A percentile compares a stretch with the other conserved stretches of the same genome.
Conservation (phyloP, 352 stramenopile genomes). For the Pythium aquatile region DNA sequence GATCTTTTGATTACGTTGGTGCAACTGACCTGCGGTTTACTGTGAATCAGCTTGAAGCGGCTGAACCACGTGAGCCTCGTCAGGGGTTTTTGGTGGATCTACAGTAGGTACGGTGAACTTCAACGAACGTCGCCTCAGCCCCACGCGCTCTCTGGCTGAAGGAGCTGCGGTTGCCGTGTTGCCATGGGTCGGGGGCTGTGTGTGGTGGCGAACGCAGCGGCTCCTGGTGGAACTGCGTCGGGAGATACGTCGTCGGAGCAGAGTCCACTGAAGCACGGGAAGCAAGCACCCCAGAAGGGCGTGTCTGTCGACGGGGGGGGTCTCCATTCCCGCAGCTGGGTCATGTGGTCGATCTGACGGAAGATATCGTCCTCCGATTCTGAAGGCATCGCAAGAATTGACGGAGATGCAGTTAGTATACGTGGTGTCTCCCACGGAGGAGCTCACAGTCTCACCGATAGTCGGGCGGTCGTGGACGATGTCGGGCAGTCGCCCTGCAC, state of each 20-base stretch:
- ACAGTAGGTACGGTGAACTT: no score
- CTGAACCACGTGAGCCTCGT: background rate
- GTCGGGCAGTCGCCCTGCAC: slow-evolving; percentile 42
- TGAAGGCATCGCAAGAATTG: slow-evolving; percentile 18
- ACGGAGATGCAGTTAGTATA: background rate
- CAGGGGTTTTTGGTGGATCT: no score
- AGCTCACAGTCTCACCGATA: slow-evolving; percentile 31
- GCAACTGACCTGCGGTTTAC: background rate
- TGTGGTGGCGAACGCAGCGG: background rate
- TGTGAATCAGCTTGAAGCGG: background rate
- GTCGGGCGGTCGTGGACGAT: slow-evolving; percentile 44
- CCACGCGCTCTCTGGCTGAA: background rate
- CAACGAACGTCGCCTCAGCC: background rate
- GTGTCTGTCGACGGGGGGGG: slow-evolving; percentile 32
- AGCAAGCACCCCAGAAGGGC: slow-evolving; percentile 38
- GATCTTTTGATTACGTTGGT: background rate
- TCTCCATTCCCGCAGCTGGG: slow-evolving; percentile 50
- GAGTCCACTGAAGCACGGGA: slow-evolving; percentile 5
- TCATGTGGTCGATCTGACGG: slow-evolving; percentile 64
- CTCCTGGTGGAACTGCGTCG: background rate
- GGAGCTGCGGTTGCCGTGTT: background rate
- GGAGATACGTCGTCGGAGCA: slow-evolving; percentile 2
- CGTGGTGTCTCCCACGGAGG: background rate
- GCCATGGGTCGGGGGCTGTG: slow-evolving; percentile 4
- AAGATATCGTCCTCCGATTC: slow-evolving; percentile 80